Evolutionary conservation across 768 basidiomycete genomes (phyloP), one percentile per base, ranked within the genome.

Genomic region (Naganishia onofrii): DNA sequence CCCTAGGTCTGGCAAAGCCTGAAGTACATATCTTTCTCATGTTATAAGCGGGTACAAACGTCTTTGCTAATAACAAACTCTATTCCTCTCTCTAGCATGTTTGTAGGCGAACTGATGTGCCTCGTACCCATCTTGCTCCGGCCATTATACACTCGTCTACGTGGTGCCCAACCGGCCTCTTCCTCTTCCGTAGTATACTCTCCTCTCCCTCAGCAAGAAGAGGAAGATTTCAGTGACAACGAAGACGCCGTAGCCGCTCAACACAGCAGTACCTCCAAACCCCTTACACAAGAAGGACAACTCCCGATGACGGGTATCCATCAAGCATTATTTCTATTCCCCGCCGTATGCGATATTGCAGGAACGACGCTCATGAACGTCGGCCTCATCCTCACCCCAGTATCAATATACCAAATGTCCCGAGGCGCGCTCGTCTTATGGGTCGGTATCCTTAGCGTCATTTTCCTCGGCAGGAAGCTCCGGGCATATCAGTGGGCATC

Each of bases 401-500:
- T 99, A 67, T 93, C 91, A 52, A 92, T 97, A 75, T 98, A 92
- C 84, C 95, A 96, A 81, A 95, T 96, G 93, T 80, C 80, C 10
- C 75, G 83, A 60, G 93, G 94, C 63, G 90, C 92, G 52, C 87
- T 96, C 69, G 92, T 96, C 57, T 86, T 95, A 66, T 98, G 93
- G 82, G 95, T 98, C 70, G 95, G 93, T 55, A 77, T 91, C 67
- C 86, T 98, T 74, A 91, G 89, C 63, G 93, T 98, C 76, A 79
- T 93, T 68, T 98, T 98, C 85, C 87, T 99, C 70, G 86, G 85
- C 60, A 88, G 94, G 73, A 86, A 85, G 71, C 87, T 95, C 54
- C 91, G 88, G 87, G 84, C 91, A 66, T 94, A 94, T 80, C 93
- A 96, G 89, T 97, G 96, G 94, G 72, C 89, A 21, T 91, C 94